Base-by-base conservation (phyloP, 1,284 basidiomycete species). In the Puccinia brachypodii region DNA sequence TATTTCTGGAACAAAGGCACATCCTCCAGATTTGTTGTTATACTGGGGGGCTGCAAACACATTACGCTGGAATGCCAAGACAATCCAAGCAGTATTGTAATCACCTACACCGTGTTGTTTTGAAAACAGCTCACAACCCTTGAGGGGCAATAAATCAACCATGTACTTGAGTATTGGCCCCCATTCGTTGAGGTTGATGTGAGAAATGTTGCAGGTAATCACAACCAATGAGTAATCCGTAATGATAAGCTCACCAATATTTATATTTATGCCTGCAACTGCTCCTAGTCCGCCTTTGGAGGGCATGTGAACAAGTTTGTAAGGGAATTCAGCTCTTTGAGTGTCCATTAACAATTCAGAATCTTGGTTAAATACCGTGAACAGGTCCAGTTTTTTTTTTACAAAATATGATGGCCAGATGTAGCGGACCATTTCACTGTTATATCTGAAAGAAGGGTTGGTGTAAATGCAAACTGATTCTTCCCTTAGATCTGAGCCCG, bases 71-170 rank as follows among this genome's bases (percentile, higher is more conserved):
- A 78, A 78, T 14, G 76, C 76, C 1, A 64, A 78, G 6, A 36
- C 25, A 8, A 78, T 58, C 76, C 76, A 78, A 28, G 44, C 31
- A 22, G 40, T 19, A n/a, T 68, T 64, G 22, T 42, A 36, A 8
- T 78, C 33, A 0, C 76, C 76, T 7, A 78, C 76, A 42, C 76
- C 76, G 47, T 78, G 76, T 69, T 69, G 76, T 56, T 66, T 78
- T 19, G 76, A 62, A 22, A 78, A 69, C 2, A 78, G 19, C 64
- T 78, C 47, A 19, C 76, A 64, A 31, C 76, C 76, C 33, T 78
- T 78, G 42, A 69, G 13, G 8, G 76, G 76, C 19, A 78, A 50
- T 38, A 68, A 42, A 58, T 78, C 76, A 3, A 78, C 76, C 76
- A 78, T 78, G 25, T 53, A 66, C n/a, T 78, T 78, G 9, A 78